phyloP scores from a whole-genome alignment of 1,284 basidiomycete genomes.

The Golubevia pallescens region DNA sequence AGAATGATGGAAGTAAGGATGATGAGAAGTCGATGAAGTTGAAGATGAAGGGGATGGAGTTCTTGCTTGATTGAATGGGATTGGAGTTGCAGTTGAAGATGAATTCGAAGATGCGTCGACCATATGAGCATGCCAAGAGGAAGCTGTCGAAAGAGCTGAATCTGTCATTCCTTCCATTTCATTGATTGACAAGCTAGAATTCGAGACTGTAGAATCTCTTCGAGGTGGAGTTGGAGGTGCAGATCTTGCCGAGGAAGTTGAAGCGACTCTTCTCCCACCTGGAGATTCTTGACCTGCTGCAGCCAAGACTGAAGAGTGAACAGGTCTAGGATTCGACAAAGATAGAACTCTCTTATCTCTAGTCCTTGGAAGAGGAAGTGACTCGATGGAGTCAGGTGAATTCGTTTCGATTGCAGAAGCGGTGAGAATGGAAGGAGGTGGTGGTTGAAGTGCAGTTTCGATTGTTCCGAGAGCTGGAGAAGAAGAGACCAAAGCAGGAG shows the following conservation, averaged over 20 bases:
- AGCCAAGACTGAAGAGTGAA: neutral
- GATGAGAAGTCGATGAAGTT: neutral
- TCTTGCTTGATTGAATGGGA: neutral
- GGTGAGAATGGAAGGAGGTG: neutral
- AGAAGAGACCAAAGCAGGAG: neutral
- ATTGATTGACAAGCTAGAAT: conserved; percentile 2
- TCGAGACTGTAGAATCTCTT: conserved; percentile 18
- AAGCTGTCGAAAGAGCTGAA: conserved; percentile 11
- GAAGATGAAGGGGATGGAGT: neutral
- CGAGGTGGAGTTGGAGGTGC: conserved; percentile 30
- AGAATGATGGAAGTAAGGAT: conserved; percentile 10
- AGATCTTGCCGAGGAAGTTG: conserved; percentile 19
- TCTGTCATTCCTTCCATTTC: conserved; percentile 12
- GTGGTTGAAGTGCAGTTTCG: neutral
- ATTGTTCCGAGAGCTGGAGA: neutral
- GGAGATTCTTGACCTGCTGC: neutral
- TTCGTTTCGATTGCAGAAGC: neutral
- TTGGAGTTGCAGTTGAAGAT: neutral
- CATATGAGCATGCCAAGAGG: conserved; percentile 40
- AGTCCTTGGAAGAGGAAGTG: conserved; percentile 13
- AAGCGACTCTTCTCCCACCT: neutral
- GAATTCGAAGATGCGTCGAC: conserved; percentile 12
- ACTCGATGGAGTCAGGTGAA: conserved; percentile 4
- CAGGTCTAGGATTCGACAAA: conserved; percentile 16
- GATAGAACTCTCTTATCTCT: conserved; percentile 29